phyloP scores from a whole-genome alignment of 1,284 basidiomycete species.

The Termitomyces sp. region DNA sequence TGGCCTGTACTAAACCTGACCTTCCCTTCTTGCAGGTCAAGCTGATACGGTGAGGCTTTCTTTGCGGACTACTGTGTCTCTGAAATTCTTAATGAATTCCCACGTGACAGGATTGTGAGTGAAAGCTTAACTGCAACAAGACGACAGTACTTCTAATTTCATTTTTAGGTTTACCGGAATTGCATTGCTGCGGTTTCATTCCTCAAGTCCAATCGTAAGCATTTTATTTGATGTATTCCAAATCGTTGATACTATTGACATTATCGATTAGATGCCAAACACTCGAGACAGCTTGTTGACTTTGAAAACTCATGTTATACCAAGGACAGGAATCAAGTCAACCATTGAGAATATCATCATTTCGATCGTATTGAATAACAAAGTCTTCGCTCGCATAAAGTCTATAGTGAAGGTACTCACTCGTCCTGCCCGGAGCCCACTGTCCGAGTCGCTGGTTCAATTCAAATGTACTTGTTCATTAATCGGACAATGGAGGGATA shows the following conservation, averaged over 20 bases:
- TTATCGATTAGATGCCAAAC: conserved; percentile 3
- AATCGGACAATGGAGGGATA: too few relatives aligned
- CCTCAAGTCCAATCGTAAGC: neutral
- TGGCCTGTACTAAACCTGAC: neutral
- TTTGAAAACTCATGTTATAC: neutral
- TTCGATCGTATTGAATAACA: too few relatives aligned
- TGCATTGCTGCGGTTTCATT: conserved; percentile 8
- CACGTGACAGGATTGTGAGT: conserved; percentile 4
- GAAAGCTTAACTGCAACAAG: neutral
- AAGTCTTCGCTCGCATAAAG: too few relatives aligned
- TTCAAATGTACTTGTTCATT: too few relatives aligned
- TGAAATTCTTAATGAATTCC: neutral
- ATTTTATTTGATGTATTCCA: neutral
- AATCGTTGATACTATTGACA: too few relatives aligned
- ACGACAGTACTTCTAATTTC: neutral
- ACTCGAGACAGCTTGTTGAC: conserved; percentile 7
- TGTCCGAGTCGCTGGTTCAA: too few relatives aligned
- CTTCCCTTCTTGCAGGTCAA: neutral
- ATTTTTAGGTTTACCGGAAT: neutral
- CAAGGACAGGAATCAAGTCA: neutral
- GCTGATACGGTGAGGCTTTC: neutral
- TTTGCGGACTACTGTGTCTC: neutral
- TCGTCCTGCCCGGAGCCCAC: too few relatives aligned
- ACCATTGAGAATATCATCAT: too few relatives aligned
- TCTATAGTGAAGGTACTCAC: too few relatives aligned